These are phyloP conservation scores for Solanum bukasovii DNA, from an alignment of 257 asterid species.

Conservation along the genomic window DNA sequence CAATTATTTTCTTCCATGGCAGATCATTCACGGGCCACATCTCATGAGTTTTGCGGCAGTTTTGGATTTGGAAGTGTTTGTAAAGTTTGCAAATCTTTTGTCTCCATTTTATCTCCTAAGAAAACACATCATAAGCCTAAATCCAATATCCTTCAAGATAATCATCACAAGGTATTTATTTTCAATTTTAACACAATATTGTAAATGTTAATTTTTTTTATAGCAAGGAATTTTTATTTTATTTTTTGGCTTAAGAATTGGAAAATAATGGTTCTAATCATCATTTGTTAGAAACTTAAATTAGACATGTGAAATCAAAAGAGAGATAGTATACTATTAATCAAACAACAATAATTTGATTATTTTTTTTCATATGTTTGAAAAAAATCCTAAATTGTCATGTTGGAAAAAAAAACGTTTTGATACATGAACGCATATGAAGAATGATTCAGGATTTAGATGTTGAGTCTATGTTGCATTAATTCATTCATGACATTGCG, in stretches of 20 bases:
- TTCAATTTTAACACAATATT: neutral
- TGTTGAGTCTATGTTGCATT: neutral
- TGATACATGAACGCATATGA: no score
- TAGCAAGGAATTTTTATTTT: neutral
- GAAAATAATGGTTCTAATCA: neutral
- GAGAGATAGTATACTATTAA: neutral
- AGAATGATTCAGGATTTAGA: neutral
- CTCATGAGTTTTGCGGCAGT: conserved; percentile 27
- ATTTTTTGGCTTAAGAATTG: neutral
- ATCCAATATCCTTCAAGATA: conserved; percentile 10
- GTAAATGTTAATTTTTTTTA: neutral
- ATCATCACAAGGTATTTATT: conserved; percentile 9
- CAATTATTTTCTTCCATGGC: conserved; percentile 22
- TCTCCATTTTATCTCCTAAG: conserved; percentile 18
- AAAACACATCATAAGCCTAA: conserved; percentile 16
- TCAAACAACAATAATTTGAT: neutral
- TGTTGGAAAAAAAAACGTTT: neutral
- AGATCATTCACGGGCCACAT: conserved; percentile 32
- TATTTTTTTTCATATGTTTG: neutral
- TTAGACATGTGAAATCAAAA: neutral
- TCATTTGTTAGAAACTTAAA: neutral
- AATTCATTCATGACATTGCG: no score
- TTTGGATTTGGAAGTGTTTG: conserved; percentile 34
- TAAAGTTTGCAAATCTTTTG: conserved; percentile 42
- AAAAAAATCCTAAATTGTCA: neutral